A percentile compares a stretch with the other conserved stretches of the same genome.
Conservation (phyloP, 495 filamentous ascomycete species). For the Tuber brumale region DNA sequence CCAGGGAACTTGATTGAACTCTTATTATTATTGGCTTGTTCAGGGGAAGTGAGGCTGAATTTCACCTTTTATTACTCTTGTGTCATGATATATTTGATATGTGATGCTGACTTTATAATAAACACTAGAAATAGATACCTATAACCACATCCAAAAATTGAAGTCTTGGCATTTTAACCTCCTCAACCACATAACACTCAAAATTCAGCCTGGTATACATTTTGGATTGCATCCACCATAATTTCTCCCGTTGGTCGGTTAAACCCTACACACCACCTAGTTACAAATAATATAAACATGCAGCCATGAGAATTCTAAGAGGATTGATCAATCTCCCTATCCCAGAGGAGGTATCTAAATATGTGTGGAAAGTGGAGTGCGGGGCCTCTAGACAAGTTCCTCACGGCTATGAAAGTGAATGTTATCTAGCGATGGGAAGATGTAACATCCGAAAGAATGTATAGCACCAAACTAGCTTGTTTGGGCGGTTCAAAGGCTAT, state of each 20-base stretch:
- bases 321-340: not conserved
- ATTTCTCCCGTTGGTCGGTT: constrained; percentile 31
- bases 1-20: too few relatives aligned
- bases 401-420: not conserved
- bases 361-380: not conserved
- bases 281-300: constrained; percentile 4
- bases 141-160: too few relatives aligned
- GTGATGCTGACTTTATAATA: too few relatives aligned
- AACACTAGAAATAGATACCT: too few relatives aligned
- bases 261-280: not conserved
- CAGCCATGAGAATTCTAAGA: not conserved
- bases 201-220: too few relatives aligned
- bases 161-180: too few relatives aligned
- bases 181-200: too few relatives aligned
- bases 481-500: not conserved
- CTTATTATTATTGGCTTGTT: too few relatives aligned
- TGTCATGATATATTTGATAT: too few relatives aligned
- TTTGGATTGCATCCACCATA: too few relatives aligned
- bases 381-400: not conserved
- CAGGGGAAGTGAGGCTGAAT: too few relatives aligned
- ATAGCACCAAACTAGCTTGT: not conserved
- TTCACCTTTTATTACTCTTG: too few relatives aligned
- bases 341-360: not conserved
- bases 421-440: not conserved
- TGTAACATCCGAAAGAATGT: not conserved